A percentile compares a stretch with the other conserved stretches of the same genome.
These are phyloP conservation scores for Dioscorea zingiberensis DNA, from an alignment of 106 monocot genomes.

Conservation along the genomic window DNA sequence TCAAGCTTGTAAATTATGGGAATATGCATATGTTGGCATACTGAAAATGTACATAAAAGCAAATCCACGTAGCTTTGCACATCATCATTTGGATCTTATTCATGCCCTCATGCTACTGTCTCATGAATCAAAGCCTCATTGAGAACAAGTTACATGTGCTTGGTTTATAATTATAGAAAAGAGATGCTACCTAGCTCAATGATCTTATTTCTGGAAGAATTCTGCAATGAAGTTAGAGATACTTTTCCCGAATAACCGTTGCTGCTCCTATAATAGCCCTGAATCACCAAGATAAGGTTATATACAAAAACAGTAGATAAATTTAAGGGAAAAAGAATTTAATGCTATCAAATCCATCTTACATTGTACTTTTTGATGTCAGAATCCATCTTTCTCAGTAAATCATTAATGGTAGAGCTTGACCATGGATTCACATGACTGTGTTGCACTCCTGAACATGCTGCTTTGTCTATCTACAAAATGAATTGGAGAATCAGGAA, in stretches of 20 bases:
- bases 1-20: no score
- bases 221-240: constrained; percentile 39
- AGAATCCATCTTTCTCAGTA: constrained; percentile 35
- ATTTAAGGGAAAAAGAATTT: neutral
- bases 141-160: no score
- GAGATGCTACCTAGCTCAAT: constrained; percentile 64
- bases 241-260: constrained; percentile 58
- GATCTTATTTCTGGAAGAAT: constrained; percentile 59
- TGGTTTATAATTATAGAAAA: neutral
- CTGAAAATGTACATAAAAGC: no score
- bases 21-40: no score
- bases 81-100: no score
- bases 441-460: constrained; percentile 5
- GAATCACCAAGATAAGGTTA: constrained; percentile 2
- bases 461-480: constrained; percentile 17
- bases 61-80: no score
- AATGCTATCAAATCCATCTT: constrained; percentile 7
- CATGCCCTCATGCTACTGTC: no score
- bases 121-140: no score
- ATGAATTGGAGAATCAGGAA: no score
- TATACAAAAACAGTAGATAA: constrained; percentile 2
- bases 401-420: constrained; percentile 19
- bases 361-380: constrained; percentile 38
- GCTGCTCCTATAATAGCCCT: constrained; percentile 57
- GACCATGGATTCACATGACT: constrained; percentile 46